A percentile compares a stretch with the other conserved stretches of the same genome.
Evolutionary conservation across 2,329 filamentous ascomycete species (phyloP).

Genomic region (Nemania sp.): DNA sequence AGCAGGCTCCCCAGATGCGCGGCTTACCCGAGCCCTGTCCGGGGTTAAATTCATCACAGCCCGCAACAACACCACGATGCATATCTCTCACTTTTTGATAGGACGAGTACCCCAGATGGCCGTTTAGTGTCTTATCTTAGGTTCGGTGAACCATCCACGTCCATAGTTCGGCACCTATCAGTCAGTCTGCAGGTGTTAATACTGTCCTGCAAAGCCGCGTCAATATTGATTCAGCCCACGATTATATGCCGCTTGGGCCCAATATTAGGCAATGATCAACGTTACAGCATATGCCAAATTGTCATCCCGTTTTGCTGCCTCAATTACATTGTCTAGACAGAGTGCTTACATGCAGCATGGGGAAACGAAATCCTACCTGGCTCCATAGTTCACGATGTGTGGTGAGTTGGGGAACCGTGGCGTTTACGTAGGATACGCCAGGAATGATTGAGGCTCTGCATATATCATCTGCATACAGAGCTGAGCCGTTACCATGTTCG

Average conservation of each 20-base stretch:
- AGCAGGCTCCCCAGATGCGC: too few relatives aligned
- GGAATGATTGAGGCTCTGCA: background rate
- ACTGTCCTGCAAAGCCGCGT: background rate
- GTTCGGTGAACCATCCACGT: background rate
- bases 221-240: conserved; percentile 15
- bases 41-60: background rate
- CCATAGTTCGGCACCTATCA: background rate
- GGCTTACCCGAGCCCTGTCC: too few relatives aligned
- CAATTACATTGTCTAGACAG: background rate
- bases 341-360: background rate
- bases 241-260: background rate
- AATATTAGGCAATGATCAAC: background rate
- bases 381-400: too few relatives aligned
- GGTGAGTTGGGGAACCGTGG: background rate
- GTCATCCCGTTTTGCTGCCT: background rate
- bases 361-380: background rate
- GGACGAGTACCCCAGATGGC: background rate
- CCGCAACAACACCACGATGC: background rate
- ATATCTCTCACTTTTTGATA: background rate
- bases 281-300: background rate
- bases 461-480: background rate
- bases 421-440: background rate
- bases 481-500: background rate
- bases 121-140: background rate
- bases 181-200: background rate